These are phyloP conservation scores for Verticillium longisporum DNA, from an alignment of 2,329 filamentous ascomycete genomes.

Conservation along the genomic window DNA sequence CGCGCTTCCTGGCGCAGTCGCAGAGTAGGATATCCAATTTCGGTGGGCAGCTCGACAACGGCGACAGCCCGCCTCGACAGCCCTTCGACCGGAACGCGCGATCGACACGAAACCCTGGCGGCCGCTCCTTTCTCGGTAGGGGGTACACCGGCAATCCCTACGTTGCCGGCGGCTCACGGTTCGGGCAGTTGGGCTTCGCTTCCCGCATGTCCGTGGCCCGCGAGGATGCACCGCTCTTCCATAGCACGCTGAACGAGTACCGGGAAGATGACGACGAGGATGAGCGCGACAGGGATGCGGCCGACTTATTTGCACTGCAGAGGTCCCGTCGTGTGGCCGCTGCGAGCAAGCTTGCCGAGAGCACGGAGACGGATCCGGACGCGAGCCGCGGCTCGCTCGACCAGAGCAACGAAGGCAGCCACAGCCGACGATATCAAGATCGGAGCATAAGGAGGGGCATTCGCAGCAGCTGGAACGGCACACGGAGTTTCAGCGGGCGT, in stretches of 20 bases:
- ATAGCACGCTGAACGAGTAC: slow-evolving; percentile 84
- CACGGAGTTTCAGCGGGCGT: slow-evolving; percentile 28
- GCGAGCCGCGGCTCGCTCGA: slow-evolving; percentile 49
- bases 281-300: slow-evolving; percentile 82
- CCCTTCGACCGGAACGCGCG: slow-evolving; percentile 27
- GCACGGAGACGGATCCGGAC: slow-evolving; percentile 73
- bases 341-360: slow-evolving; percentile 75
- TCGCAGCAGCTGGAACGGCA: slow-evolving; percentile 58
- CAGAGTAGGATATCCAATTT: slow-evolving; percentile 80
- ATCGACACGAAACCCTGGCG: slow-evolving; percentile 20
- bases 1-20: slow-evolving; percentile 91
- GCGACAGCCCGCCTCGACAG: slow-evolving; percentile 25
- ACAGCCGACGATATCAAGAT: slow-evolving; percentile 35
- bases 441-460: slow-evolving; percentile 45
- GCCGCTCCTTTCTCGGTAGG: slow-evolving; percentile 37
- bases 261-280: slow-evolving; percentile 90
- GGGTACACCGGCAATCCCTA: slow-evolving; percentile 63
- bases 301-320: slow-evolving; percentile 90
- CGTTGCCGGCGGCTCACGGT: slow-evolving; percentile 62
- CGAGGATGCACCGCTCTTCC: slow-evolving; percentile 87
- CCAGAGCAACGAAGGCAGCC: slow-evolving; percentile 38
- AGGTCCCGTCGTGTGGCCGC: slow-evolving; percentile 84
- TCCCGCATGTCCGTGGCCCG: slow-evolving; percentile 60
- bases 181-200: slow-evolving; percentile 67
- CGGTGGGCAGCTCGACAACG: slow-evolving; percentile 47